Evolutionary conservation across 805 yeast genomes (phyloP), one percentile per base, ranked within the genome.

Genomic region (Schwanniomyces vanrijiae): DNA sequence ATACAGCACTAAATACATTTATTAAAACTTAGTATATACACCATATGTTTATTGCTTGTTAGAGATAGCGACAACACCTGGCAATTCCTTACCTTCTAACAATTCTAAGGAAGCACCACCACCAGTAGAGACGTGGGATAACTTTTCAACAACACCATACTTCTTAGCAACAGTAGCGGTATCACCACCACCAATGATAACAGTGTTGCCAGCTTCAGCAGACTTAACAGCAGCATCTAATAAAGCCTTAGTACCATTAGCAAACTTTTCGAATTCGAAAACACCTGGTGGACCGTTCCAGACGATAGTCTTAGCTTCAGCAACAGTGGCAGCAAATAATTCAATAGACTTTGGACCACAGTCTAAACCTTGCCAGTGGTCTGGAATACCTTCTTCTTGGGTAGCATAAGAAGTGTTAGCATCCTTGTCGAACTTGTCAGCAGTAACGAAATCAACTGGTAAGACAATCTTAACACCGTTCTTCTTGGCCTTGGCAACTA

Each of bases 281-380:
- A 94, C 99, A 82, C 99, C 99, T 75, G 99, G 97, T 56, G 99
- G 99, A 72, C 99, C 99, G 81, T 94, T 94, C 99, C 99, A 94
- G 69, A 94, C 94, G 64, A 94, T 92, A 65, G 99, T 94, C 84
- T 92, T 90, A 61, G 99, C 95, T 75, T 86, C 80, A 56, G 87
- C 86, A 61, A 94, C 89, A 55, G 96, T 85, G 57, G 77, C 84
- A 58, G 85, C 81, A 69, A 88, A 94, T 60, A 87, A 80, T 73
- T 83, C 80, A 64, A 82, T 78, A 53, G 96, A 81, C 78, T 88
- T 85, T 76, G 90, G 91, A 76, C 99, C 99, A 64, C 84, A 83
- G 75, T 94, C 99, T 66, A 94, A 82, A 68, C 99, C 99, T 84
- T 87, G 85, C 88, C 95, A 86, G 61, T 85, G 84, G 61, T 86